Conservation (phyloP, 768 basidiomycete species). For the Naganishia vishniacii region DNA sequence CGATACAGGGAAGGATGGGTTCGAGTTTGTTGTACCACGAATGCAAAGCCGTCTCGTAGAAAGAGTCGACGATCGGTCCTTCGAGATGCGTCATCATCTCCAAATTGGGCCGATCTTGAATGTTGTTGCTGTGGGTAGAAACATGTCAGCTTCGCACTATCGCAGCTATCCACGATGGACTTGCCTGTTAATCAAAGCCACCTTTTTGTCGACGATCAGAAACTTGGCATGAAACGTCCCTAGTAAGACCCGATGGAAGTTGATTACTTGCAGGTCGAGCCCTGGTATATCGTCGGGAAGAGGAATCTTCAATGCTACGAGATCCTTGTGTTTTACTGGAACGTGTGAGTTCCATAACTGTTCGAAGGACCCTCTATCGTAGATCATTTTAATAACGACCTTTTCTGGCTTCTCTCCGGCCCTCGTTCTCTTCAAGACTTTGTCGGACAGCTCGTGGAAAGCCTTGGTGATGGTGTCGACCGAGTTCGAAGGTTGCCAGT, state of each 20-base stretch:
- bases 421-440: slow-evolving; percentile 51
- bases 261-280: slow-evolving; percentile 59
- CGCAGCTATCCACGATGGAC: slow-evolving; percentile 19
- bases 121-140: slow-evolving; percentile 23
- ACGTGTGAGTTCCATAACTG: slow-evolving; percentile 56
- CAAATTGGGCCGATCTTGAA: slow-evolving; percentile 53
- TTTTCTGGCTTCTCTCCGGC: slow-evolving; percentile 46
- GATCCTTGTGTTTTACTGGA: slow-evolving; percentile 53
- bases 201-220: slow-evolving; percentile 63
- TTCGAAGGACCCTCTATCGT: slow-evolving; percentile 62
- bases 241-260: slow-evolving; percentile 53
- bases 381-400: slow-evolving; percentile 63
- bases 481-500: slow-evolving; percentile 55
- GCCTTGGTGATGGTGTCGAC: slow-evolving; percentile 56
- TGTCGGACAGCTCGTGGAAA: slow-evolving; percentile 55
- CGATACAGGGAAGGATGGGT: slow-evolving; percentile 44
- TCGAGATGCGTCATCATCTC: slow-evolving; percentile 66
- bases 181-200: slow-evolving; percentile 58
- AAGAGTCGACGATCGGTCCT: slow-evolving; percentile 63
- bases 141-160: slow-evolving; percentile 4
- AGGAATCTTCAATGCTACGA: slow-evolving; percentile 56
- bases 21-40: slow-evolving; percentile 55
- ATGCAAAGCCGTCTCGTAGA: slow-evolving; percentile 66
- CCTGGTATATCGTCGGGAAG: slow-evolving; percentile 58
- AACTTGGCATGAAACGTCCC: slow-evolving; percentile 71